Base-by-base conservation (phyloP, 257 asterid species). In the Jasminum sambac region DNA sequence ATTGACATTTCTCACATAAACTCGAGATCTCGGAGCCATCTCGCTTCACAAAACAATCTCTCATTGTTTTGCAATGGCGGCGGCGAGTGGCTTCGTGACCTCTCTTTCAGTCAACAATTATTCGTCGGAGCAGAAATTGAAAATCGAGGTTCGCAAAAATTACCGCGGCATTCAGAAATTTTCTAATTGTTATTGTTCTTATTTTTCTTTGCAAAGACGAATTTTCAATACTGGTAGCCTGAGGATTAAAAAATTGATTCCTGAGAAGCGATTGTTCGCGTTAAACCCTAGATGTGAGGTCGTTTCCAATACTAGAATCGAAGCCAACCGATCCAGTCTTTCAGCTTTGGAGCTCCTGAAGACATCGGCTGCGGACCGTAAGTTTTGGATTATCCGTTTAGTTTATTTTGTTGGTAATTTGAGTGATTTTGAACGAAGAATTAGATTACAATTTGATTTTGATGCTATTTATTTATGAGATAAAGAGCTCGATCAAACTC, bases 271-370 rank as follows among this genome's bases (percentile, higher is more conserved):
- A 67, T 66, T 84, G 71, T 61, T 77, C 44, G 60, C 74, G 40
- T 70, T 85, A 11, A 81, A 48, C 68, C 82, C 87, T 64, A 85
- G 81, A 77, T 92, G 89, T 69, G 84, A 92, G 52, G 71, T 58
- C 73, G 66, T 63, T 40, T 52, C 82, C 11, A 72, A 77, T 13
- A 55, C 72, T 40, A 81, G 66, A 75, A 62, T 68, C 70, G 82
- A 62, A 66, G 80, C 92, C 48, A 83, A 67, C 71, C 14, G 84
- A 12, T 87, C 95, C 34, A 85, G 91, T 63, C 81, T 79, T 30
- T 79, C 95, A 19, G 97, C 96, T 74, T 72, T 92, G 82, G 90
- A 92, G 83, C 76, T 88, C 43, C 95, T 92, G 43, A 92, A 90
- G 82, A 52, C 88, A 57, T 86, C 98, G 44, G 89, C 90, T 5